Conservation (phyloP, 2,329 filamentous ascomycete species). For the Davidsoniella neocaledoniae region DNA sequence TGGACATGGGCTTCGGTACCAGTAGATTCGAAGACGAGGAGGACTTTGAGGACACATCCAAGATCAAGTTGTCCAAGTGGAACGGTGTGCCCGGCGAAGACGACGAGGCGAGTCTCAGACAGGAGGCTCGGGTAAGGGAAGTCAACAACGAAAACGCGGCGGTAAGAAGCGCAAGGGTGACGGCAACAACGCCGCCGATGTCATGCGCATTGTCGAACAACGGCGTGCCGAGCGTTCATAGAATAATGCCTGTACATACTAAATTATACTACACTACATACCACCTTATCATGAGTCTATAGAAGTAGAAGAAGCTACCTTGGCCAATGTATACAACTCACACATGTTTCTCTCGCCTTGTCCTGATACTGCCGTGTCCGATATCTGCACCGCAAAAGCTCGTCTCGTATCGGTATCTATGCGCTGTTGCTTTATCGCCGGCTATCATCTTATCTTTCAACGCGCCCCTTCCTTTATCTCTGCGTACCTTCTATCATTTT, state of each 20-base stretch:
- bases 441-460: no score
- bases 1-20: slow-evolving; percentile 88
- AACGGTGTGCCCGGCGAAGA: slow-evolving; percentile 30
- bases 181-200: slow-evolving; percentile 61
- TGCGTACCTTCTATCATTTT: no score
- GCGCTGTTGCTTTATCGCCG: neutral
- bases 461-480: no score
- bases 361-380: no score
- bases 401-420: no score
- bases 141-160: slow-evolving; percentile 52
- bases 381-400: no score
- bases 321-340: no score
- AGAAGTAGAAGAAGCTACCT: no score
- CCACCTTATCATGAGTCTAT: no score
- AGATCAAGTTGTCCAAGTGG: slow-evolving; percentile 53
- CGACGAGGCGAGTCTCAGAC: slow-evolving; percentile 25
- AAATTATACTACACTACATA: neutral
- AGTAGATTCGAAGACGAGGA: slow-evolving; percentile 79
- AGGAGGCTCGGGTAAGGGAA: slow-evolving; percentile 17
- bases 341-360: no score
- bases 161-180: slow-evolving; percentile 64
- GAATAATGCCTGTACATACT: neutral
- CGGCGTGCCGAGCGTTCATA: slow-evolving; percentile 16
- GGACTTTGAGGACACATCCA: slow-evolving; percentile 45
- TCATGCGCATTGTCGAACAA: slow-evolving; percentile 60